Evolutionary conservation across 768 basidiomycete genomes (phyloP), one percentile per base, ranked within the genome.

Genomic region (Mycena rebaudengoi): DNA sequence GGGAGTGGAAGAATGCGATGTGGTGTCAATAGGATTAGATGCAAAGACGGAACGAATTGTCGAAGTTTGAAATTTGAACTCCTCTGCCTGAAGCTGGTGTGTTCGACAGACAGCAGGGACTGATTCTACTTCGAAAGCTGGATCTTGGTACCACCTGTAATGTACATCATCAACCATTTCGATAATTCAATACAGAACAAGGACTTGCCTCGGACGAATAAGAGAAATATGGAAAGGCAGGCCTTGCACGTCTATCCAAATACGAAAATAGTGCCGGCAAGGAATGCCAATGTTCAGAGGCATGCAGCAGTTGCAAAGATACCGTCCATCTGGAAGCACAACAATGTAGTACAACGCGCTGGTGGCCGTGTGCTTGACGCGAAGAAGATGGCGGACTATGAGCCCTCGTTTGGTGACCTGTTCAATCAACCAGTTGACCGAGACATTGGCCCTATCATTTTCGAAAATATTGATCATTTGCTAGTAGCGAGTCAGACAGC

Each of bases 301-400:
- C 57, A 59, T 59, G 14, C 57, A 37, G 26, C 46, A 59, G 21
- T 59, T 25, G 18, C 57, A 59, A 18, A 59, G n/a, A n/a, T 59
- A 59, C 7, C 57, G 25, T 28, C 57, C 57, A 30, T 59, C 57
- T 5, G 12, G 37, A 14, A 59, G 37, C 2, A 59, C 35, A 8
- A 23, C 46, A n/a, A 59, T 14, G 18, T 59, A 49, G 29, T 59
- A 46, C 6, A 39, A 21, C 18, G 23, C 8, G 20, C 45, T 33
- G 4, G 25, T 50, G 18, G 39, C 28, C 1, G 23, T 20, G 29
- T 53, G 52, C 8, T 12, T 20, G 18, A 53, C 21, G 5, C 52
- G 33, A 26, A 53, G 33, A 20, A 53, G 52, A 49, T 37, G 57
- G 14, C 5, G 30, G 20, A 49, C 33, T 16, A 7, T 13, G 26